These are phyloP conservation scores for Drosera spatulata DNA, from an alignment of 179 eudicot species.

Conservation along the genomic window DNA sequence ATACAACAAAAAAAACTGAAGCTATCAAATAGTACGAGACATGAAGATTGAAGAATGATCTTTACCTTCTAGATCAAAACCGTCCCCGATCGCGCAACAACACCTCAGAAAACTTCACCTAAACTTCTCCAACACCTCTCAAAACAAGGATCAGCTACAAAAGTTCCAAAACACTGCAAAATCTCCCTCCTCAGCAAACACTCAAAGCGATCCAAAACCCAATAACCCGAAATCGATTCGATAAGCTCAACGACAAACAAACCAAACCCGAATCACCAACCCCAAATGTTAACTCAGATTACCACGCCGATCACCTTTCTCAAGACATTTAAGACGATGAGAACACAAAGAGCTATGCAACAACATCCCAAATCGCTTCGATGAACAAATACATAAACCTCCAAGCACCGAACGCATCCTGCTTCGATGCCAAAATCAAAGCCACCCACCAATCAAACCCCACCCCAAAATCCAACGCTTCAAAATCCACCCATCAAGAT, in stretches of 20 bases:
- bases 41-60: background rate
- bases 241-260: background rate
- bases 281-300: conserved; percentile 71
- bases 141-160: conserved; percentile 1
- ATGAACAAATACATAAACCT: conserved; percentile 26
- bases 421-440: conserved; percentile 42
- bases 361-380: conserved; percentile 20
- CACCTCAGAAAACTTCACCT: background rate
- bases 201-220: background rate
- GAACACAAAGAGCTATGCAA: conserved; percentile 45
- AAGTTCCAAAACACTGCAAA: background rate
- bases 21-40: background rate
- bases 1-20: too few species aligned
- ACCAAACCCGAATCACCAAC: background rate
- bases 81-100: background rate
- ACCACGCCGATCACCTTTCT: conserved; percentile 86
- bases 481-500: background rate
- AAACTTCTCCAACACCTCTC: background rate
- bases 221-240: background rate
- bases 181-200: background rate
- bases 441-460: background rate
- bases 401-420: conserved; percentile 84
- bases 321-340: conserved; percentile 75
- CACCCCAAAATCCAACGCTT: background rate
- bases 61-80: background rate